Percentiles rank a stretch among this genome's conserved stretches.
Conservation (phyloP, 768 basidiomycete species). For the Collybia nuda region DNA sequence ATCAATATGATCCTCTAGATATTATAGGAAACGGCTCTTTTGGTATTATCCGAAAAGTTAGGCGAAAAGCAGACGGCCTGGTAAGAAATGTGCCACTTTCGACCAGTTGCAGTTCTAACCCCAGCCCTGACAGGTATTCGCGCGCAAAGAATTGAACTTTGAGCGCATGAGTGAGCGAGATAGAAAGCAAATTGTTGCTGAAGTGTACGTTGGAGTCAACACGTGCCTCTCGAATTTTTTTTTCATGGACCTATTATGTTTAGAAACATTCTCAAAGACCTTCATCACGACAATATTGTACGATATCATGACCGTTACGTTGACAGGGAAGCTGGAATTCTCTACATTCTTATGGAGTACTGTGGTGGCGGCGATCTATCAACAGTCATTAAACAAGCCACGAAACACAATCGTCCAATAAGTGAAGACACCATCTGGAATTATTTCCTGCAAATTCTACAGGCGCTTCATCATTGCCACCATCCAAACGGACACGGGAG, state of each 20-base stretch:
- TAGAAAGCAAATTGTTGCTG: constrained; percentile 93
- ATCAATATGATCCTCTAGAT: constrained; percentile 84
- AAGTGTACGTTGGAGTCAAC: constrained; percentile 71
- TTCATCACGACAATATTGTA: constrained; percentile 95
- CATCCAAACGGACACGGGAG: constrained; percentile 66
- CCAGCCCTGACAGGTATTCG: constrained; percentile 55
- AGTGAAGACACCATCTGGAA: constrained; percentile 95
- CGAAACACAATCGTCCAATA: constrained; percentile 67
- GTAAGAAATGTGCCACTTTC: constrained; percentile 40
- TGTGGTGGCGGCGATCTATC: constrained; percentile 97
- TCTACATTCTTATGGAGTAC: constrained; percentile 99
- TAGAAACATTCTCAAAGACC: constrained; percentile 95
- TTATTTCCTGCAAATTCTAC: constrained; percentile 91
- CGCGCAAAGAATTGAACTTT: constrained; percentile 95
- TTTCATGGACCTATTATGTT: neutral
- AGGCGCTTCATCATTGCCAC: constrained; percentile 92
- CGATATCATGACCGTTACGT: constrained; percentile 92
- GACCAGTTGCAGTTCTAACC: neutral
- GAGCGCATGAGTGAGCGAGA: constrained; percentile 96
- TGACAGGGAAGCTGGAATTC: constrained; percentile 84
- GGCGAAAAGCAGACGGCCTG: constrained; percentile 77
- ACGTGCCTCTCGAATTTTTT: neutral
- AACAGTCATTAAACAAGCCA: constrained; percentile 77
- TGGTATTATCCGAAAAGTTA: constrained; percentile 95
- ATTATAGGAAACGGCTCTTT: constrained; percentile 97